Conservation (phyloP, 192 early-diverging fungal genomes). For the Dissophora ornata region DNA sequence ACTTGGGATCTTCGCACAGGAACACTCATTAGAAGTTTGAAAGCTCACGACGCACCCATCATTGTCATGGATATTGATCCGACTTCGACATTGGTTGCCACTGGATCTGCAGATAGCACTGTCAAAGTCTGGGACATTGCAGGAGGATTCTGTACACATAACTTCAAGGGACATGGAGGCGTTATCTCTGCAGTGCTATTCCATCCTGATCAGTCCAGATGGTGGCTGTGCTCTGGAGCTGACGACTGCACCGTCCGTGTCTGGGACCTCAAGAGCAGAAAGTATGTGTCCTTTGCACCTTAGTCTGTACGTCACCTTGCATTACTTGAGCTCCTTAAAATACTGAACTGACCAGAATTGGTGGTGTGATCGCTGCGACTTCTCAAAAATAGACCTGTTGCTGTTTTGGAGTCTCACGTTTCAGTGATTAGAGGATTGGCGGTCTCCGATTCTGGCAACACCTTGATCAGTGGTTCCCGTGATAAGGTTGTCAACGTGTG, state of each 20-base stretch:
- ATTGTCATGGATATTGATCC: slow-evolving; percentile 92
- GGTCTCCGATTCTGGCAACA: slow-evolving; percentile 75
- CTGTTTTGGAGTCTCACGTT: slow-evolving; percentile 85
- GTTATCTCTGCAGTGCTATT: slow-evolving; percentile 89
- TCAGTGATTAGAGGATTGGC: slow-evolving; percentile 92
- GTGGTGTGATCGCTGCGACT: too few species aligned
- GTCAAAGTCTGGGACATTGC: slow-evolving; percentile 98
- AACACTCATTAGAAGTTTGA: slow-evolving; percentile 71
- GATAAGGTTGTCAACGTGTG: slow-evolving; percentile 94
- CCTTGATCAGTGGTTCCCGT: slow-evolving; percentile 85
- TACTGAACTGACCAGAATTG: too few species aligned
- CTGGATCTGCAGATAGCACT: slow-evolving; percentile 94
- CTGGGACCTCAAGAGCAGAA: slow-evolving; percentile 87
- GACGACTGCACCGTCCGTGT: slow-evolving; percentile 92
- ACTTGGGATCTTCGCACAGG: slow-evolving; percentile 82
- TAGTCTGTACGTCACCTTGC: too few species aligned
- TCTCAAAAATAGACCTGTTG: slow-evolving; percentile 65
- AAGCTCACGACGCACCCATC: slow-evolving; percentile 93
- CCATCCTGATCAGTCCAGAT: slow-evolving; percentile 67
- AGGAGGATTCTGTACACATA: slow-evolving; percentile 93
- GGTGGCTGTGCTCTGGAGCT: slow-evolving; percentile 85
- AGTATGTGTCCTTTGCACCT: slow-evolving; percentile 49
- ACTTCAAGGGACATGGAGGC: slow-evolving; percentile 92
- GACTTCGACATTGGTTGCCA: slow-evolving; percentile 93
- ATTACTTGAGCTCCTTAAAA: too few species aligned